Evolutionary conservation across 306 rosid species (phyloP).

Genomic region (Cucurbita pepo): DNA sequence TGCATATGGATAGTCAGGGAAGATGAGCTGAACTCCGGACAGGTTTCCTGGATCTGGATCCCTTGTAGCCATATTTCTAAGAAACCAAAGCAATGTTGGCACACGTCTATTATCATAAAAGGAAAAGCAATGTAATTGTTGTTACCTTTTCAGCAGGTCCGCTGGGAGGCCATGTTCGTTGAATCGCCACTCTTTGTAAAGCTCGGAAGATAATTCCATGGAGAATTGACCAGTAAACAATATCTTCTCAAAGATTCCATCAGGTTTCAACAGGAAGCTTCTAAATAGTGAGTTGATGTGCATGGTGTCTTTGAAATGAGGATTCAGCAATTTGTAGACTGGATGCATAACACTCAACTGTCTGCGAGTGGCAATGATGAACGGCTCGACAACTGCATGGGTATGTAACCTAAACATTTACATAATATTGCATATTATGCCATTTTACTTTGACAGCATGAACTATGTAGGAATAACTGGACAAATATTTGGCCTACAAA

Average conservation of each 20-base stretch:
- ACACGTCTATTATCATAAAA: background rate
- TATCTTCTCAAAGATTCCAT: conserved; percentile 45
- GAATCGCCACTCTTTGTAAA: conserved; percentile 63
- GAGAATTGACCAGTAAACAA: conserved; percentile 42
- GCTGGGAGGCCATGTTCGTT: conserved; percentile 60
- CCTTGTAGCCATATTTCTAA: conserved; percentile 47
- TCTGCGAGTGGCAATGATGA: conserved; percentile 70
- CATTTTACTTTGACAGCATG: background rate
- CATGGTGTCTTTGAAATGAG: conserved; percentile 66
- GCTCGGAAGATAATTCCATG: conserved; percentile 48
- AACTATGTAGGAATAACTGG: background rate
- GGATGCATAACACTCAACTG: conserved; percentile 66
- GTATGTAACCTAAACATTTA: conserved; percentile 37
- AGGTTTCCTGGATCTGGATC: conserved; percentile 32
- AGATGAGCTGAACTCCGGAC: conserved; percentile 36
- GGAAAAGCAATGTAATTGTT: background rate
- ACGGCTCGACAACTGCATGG: conserved; percentile 70
- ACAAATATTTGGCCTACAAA: background rate
- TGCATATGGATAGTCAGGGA: conserved; percentile 62
- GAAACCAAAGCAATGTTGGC: background rate
- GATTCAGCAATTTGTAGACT: conserved; percentile 39
- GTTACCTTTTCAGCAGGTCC: conserved; percentile 55
- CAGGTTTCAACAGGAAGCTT: conserved; percentile 32
- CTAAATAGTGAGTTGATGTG: conserved; percentile 49
- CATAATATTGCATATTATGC: background rate